These are phyloP conservation scores for Prosopis cineraria DNA, from an alignment of 306 rosid species.

Conservation along the genomic window DNA sequence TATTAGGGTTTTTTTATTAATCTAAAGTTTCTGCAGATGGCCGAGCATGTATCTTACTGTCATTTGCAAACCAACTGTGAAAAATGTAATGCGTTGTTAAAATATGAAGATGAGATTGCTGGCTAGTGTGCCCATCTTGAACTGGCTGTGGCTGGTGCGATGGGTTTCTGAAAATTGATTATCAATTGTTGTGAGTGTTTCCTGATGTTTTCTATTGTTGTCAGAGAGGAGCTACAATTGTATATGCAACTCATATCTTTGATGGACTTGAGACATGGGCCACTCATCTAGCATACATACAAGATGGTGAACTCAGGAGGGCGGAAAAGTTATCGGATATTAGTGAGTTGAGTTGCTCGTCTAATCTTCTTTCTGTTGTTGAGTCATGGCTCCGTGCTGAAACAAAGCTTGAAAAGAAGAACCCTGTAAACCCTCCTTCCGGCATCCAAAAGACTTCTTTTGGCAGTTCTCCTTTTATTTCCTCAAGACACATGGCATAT, in stretches of 20 bases:
- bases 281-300: constrained; percentile 91
- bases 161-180: constrained; percentile 19
- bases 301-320: constrained; percentile 82
- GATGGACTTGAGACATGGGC: constrained; percentile 99
- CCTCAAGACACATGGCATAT: constrained; percentile 90
- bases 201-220: constrained; percentile 24
- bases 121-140: constrained; percentile 29
- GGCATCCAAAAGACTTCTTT: constrained; percentile 45
- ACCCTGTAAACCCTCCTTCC: constrained; percentile 45
- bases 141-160: constrained; percentile 28
- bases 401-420: constrained; percentile 69
- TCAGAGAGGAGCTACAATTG: constrained; percentile 88
- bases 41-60: constrained; percentile 1
- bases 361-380: constrained; percentile 84
- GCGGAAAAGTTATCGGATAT: constrained; percentile 74
- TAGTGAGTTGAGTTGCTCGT: constrained; percentile 68
- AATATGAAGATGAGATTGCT: constrained; percentile 3
- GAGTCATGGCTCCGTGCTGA: constrained; percentile 93
- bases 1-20: constrained; percentile 23
- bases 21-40: not conserved
- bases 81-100: constrained; percentile 9
- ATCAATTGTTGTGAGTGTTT: not conserved
- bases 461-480: constrained; percentile 57
- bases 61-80: not conserved
- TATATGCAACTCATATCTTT: constrained; percentile 96